phyloP scores from a whole-genome alignment of 345 rosid species.

The Salix arbutifolia region DNA sequence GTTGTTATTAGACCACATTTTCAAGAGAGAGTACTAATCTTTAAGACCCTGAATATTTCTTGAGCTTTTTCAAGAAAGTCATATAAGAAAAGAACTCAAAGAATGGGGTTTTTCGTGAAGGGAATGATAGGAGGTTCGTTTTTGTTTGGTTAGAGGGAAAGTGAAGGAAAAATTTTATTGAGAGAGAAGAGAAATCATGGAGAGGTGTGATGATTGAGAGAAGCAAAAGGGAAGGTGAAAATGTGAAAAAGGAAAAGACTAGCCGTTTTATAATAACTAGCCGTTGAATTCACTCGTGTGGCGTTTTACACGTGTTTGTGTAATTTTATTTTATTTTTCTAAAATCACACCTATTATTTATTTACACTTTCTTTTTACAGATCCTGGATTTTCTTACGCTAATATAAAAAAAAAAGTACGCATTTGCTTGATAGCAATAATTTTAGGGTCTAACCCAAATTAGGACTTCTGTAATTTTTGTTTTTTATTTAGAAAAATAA shows the following conservation, averaged over 20 bases:
- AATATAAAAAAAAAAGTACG: too few relatives aligned
- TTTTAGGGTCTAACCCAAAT: too few relatives aligned
- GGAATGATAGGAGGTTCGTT: background rate
- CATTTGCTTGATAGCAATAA: too few relatives aligned
- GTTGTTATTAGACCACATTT: conserved; percentile 31
- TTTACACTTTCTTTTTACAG: too few relatives aligned
- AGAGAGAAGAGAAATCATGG: background rate
- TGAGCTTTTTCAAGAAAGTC: background rate
- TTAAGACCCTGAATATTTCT: background rate
- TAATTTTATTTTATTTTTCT: background rate
- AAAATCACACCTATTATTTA: too few relatives aligned
- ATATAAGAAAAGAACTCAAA: background rate
- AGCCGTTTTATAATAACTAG: conserved; percentile 32
- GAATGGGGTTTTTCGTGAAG: background rate
- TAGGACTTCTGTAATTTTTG: too few relatives aligned
- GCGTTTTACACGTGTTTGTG: background rate
- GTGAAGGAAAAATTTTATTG: background rate
- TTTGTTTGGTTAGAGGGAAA: background rate
- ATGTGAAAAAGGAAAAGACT: conserved; percentile 1
- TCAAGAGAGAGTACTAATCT: background rate
- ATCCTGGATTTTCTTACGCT: too few relatives aligned
- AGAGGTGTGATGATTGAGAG: conserved; percentile 16
- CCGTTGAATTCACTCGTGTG: conserved; percentile 11
- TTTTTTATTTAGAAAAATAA: too few relatives aligned
- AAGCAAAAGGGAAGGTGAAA: background rate